These are phyloP conservation scores for Elsinoe fawcettii DNA, from an alignment of 2,329 filamentous ascomycete species.

Conservation along the genomic window DNA sequence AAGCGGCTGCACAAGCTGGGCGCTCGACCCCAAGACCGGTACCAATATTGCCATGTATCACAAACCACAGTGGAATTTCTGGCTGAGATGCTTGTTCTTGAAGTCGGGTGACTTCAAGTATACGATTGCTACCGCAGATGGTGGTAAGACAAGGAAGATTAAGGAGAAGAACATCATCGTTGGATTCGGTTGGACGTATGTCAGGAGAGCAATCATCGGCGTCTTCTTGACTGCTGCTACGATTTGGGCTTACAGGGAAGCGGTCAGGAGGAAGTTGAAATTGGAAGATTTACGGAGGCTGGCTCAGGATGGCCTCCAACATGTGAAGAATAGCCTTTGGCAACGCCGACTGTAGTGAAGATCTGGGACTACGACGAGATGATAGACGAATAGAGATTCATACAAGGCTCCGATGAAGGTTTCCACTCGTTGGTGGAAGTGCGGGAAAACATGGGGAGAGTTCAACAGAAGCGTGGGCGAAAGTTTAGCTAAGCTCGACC, in stretches of 20 bases:
- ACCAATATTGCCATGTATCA: constrained; percentile 48
- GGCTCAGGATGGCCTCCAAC: neutral
- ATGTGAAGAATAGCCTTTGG: neutral
- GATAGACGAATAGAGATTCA: neutral
- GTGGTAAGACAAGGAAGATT: neutral
- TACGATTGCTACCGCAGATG: neutral
- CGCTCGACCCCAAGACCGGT: constrained; percentile 39
- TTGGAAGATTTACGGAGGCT: neutral
- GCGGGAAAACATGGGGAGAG: too few species aligned
- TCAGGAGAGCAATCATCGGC: neutral
- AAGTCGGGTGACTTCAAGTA: constrained; percentile 5
- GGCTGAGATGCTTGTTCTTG: constrained; percentile 40
- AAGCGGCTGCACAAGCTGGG: constrained; percentile 47
- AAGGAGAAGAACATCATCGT: neutral
- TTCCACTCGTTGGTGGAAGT: too few species aligned
- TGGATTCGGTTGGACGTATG: constrained; percentile 12
- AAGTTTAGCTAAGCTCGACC: too few species aligned
- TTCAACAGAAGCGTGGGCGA: too few species aligned
- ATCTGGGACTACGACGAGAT: neutral
- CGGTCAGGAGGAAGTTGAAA: neutral
- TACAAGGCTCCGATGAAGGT: neutral
- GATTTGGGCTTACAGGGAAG: neutral
- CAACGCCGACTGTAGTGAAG: neutral
- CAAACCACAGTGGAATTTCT: constrained; percentile 45
- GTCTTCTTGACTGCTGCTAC: neutral